Evolutionary conservation across 2,329 filamentous ascomycete species (phyloP), one percentile per base, ranked within the genome.

Genomic region (Incumbomyces delicatus): DNA sequence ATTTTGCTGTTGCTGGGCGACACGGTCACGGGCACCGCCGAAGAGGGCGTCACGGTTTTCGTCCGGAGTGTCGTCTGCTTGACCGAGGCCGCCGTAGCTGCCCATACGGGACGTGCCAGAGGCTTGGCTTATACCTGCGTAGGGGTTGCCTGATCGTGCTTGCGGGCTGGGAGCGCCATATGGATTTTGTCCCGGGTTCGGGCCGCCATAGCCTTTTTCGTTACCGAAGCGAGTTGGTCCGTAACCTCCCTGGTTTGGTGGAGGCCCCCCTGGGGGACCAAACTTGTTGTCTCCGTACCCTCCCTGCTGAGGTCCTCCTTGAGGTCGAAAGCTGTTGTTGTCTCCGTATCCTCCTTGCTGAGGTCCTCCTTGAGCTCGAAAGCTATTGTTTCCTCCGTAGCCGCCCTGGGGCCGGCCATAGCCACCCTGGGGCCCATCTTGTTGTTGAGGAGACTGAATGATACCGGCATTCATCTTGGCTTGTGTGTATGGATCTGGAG

Each of bases 41-140:
- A 82, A 81, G 2, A 81, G 67, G 38, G 74, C 75, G 57, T 76
- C 72, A 50, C 76, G 67, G 47, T 73, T 75, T 32, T 67, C 68
- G 49, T 80, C 77, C 11, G 66, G 68, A 41, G 65, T 65, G 30
- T 73, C 70, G 42, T 70, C 68, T 41, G 62, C 56, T 38, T 68
- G 64, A 39, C 75, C 76, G 46, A 78, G 60, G n/a, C 74, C 75
- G 50, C 75, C 75, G 53, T 78, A 78, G 43, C 75, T 74, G 51
- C 72, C 70, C 50, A 66, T 55, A 35, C 70, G 66, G 53, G 70
- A 70, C 46, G 69, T 69, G n/a, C 70, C 52, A 57, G 49, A 54
- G 22, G 54, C 64, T 40, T 57, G 55, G 37, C 51, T 52, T 30
- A 50, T 44, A 33, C 49, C 47, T 50, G 65, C 61, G 39, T 68